These are phyloP conservation scores for Beta corolliflora DNA, from an alignment of 179 eudicot genomes.

Conservation along the genomic window DNA sequence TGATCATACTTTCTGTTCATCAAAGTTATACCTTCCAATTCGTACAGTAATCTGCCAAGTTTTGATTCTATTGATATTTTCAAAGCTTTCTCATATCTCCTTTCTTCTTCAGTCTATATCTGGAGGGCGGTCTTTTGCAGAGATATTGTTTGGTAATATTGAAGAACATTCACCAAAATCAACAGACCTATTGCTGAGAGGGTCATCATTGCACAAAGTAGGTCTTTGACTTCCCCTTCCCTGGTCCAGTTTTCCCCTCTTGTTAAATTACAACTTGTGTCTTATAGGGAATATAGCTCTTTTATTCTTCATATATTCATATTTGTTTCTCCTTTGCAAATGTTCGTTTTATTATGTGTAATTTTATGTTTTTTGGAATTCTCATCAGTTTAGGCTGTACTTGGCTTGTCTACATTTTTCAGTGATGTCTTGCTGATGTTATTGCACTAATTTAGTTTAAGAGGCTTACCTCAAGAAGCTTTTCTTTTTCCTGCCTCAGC, in stretches of 20 bases:
- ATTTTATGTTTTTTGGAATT: not conserved
- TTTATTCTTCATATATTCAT: not conserved
- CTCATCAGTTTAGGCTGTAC: not conserved
- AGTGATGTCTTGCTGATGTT: conserved; percentile 11
- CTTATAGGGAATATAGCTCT: not conserved
- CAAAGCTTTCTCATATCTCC: not conserved
- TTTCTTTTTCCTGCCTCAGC: conserved; percentile 39
- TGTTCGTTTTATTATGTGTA: not conserved
- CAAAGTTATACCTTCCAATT: conserved; percentile 1
- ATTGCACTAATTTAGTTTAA: not conserved
- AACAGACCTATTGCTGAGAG: conserved; percentile 54
- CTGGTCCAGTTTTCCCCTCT: not conserved
- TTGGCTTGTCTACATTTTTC: not conserved
- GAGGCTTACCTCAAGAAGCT: conserved; percentile 16
- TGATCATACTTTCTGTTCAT: conserved; percentile 21
- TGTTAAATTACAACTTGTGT: conserved; percentile 4
- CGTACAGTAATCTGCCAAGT: not conserved
- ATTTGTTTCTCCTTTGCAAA: not conserved
- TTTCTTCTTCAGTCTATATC: conserved; percentile 75
- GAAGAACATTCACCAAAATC: conserved; percentile 39
- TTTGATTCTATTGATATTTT: not conserved
- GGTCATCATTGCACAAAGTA: conserved; percentile 92
- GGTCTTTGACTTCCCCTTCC: conserved; percentile 13
- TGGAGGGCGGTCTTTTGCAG: conserved; percentile 88
- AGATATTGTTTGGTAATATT: conserved; percentile 64